Percentiles rank a stretch among this genome's conserved stretches.
These are phyloP conservation scores for Mesembryanthemum crystallinum DNA, from an alignment of 148 eudicot species.

Conservation along the genomic window DNA sequence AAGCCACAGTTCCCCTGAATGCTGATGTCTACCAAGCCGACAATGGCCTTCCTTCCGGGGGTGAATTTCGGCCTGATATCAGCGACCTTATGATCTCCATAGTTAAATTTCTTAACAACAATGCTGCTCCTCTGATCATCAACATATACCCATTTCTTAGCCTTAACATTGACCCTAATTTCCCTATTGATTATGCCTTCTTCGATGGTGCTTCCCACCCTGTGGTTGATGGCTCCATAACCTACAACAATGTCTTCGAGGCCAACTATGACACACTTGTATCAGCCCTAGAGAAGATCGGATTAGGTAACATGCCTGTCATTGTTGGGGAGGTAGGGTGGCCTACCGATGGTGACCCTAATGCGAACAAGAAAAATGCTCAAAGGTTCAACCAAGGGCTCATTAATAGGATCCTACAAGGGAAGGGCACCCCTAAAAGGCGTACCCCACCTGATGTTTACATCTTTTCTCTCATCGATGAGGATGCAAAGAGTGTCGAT, in stretches of 20 bases:
- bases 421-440: slow-evolving; percentile 78
- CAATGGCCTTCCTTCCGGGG: slow-evolving; percentile 67
- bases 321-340: slow-evolving; percentile 97
- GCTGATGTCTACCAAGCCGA: slow-evolving; percentile 77
- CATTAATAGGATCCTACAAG: slow-evolving; percentile 46
- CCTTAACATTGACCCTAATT: slow-evolving; percentile 75
- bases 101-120: slow-evolving; percentile 57
- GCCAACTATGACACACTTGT: slow-evolving; percentile 91
- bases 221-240: slow-evolving; percentile 60
- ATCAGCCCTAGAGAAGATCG: slow-evolving; percentile 69
- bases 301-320: slow-evolving; percentile 53
- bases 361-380: slow-evolving; percentile 60
- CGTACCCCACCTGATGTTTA: slow-evolving; percentile 68
- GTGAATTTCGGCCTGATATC: slow-evolving; percentile 73
- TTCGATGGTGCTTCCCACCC: slow-evolving; percentile 63
- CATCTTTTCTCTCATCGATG: slow-evolving; percentile 65
- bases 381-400: slow-evolving; percentile 76
- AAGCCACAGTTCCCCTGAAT: slow-evolving; percentile 79
- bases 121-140: slow-evolving; percentile 54
- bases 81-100: slow-evolving; percentile 63
- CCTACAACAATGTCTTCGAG: slow-evolving; percentile 80
- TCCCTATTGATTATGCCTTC: slow-evolving; percentile 83
- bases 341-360: slow-evolving; percentile 76
- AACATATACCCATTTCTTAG: slow-evolving; percentile 96
- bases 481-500: slow-evolving; percentile 73